A percentile compares a stretch with the other conserved stretches of the same genome.
phyloP scores from a whole-genome alignment of 2,329 filamentous ascomycete genomes.

The Xylaria sp. region DNA sequence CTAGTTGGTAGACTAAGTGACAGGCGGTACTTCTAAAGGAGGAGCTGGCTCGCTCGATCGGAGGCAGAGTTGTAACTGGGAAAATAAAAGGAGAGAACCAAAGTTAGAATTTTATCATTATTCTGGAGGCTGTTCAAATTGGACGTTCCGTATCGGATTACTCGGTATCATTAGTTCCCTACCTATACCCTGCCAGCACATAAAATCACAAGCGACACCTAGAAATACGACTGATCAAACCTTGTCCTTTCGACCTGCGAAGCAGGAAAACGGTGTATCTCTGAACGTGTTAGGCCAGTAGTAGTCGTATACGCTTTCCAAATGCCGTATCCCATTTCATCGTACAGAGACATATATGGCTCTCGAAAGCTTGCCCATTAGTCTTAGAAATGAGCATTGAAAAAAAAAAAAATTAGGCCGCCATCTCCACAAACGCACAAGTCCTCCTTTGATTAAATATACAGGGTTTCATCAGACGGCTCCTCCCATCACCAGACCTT shows the following conservation, averaged over 20 bases:
- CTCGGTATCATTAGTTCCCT: constrained; percentile 31
- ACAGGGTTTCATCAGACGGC: background rate
- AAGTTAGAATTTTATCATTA: constrained; percentile 20
- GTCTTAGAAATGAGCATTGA: too few relatives aligned
- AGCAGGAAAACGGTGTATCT: constrained; percentile 15
- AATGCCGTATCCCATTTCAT: background rate
- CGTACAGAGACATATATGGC: background rate
- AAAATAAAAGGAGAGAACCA: background rate
- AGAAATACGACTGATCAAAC: constrained; percentile 1
- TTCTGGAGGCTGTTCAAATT: background rate
- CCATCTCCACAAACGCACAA: background rate
- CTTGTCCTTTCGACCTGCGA: background rate
- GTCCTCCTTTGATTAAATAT: too few relatives aligned
- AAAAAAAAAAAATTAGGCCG: background rate
- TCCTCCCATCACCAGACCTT: constrained; percentile 28
- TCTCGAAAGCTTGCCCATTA: too few relatives aligned
- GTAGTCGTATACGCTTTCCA: background rate
- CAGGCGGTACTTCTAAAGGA: background rate
- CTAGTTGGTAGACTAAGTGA: background rate
- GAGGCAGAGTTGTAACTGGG: background rate
- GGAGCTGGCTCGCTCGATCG: background rate
- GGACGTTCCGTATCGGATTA: constrained; percentile 28
- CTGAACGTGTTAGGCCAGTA: background rate
- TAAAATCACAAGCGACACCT: constrained; percentile 3
- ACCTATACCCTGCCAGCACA: background rate